These are phyloP conservation scores for Phtheirospermum japonicum DNA, from an alignment of 257 asterid species.

Conservation along the genomic window DNA sequence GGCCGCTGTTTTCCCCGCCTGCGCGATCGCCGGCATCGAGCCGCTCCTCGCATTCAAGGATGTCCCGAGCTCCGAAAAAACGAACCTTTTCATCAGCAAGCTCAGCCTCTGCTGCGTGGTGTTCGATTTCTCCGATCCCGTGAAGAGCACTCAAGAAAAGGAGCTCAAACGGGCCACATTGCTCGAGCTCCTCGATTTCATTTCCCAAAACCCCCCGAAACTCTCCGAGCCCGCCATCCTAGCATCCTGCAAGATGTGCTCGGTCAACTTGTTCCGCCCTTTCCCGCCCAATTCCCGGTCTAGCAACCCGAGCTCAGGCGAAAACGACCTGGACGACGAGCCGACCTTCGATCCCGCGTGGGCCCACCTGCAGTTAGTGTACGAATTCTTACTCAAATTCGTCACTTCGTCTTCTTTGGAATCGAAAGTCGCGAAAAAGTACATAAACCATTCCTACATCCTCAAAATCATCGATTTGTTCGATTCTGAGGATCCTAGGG, in stretches of 20 bases:
- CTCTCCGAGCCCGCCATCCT: constrained; percentile 70
- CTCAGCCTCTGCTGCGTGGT: constrained; percentile 82
- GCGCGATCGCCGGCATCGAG: constrained; percentile 72
- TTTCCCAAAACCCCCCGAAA: constrained; percentile 56
- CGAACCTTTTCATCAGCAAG: constrained; percentile 89
- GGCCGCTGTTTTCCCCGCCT: constrained; percentile 69
- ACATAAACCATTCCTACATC: constrained; percentile 63
- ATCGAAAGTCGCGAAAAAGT: constrained; percentile 74
- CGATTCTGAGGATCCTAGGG: constrained; percentile 93
- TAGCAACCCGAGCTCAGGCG: constrained; percentile 33
- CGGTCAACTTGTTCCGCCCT: constrained; percentile 71
- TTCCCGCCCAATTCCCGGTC: constrained; percentile 62
- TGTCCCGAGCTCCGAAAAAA: constrained; percentile 62
- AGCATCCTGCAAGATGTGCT: constrained; percentile 84
- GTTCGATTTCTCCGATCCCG: constrained; percentile 69
- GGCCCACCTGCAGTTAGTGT: constrained; percentile 80
- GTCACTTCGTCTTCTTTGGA: constrained; percentile 69
- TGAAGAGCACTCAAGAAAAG: constrained; percentile 57
- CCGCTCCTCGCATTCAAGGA: constrained; percentile 84
- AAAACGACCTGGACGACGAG: constrained; percentile 66
- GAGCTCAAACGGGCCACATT: constrained; percentile 70
- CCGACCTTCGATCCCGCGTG: constrained; percentile 89
- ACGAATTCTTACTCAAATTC: constrained; percentile 75
- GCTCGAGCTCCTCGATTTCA: constrained; percentile 76
- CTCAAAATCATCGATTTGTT: constrained; percentile 66